These are phyloP conservation scores for Pythium myriotylum DNA, from an alignment of 352 stramenopile species.

Conservation along the genomic window DNA sequence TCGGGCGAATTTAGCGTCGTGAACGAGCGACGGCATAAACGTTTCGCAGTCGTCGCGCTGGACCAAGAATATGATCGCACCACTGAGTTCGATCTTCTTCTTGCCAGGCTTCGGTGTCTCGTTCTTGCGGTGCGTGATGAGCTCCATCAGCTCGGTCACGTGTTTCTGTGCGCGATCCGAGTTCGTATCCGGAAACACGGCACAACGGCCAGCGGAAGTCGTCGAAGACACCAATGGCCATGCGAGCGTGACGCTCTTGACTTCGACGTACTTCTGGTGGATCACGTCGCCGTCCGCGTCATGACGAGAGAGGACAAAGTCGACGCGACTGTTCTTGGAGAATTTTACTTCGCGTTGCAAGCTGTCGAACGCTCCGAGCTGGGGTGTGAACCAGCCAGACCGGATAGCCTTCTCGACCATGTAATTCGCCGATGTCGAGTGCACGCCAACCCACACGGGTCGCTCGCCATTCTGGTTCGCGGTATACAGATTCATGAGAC, in stretches of 20 bases:
- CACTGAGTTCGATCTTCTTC: constrained; percentile 32
- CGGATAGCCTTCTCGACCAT: constrained; percentile 76
- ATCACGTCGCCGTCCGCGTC: constrained; percentile 32
- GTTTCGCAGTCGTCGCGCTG: constrained; percentile 74
- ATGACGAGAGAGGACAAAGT: constrained; percentile 71
- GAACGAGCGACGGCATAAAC: constrained; percentile 66
- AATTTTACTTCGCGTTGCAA: constrained; percentile 79
- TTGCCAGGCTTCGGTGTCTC: constrained; percentile 20
- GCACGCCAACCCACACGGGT: constrained; percentile 76
- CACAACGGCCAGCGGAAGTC: constrained; percentile 27
- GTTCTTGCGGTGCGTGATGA: constrained; percentile 35
- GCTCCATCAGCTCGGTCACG: constrained; percentile 69
- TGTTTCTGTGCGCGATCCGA: constrained; percentile 79
- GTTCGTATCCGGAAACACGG: constrained; percentile 81
- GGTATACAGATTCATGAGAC: no score
- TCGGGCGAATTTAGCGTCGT: constrained; percentile 68
- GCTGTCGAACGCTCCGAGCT: constrained; percentile 56
- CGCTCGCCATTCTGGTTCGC: constrained; percentile 77
- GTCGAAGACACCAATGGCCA: constrained; percentile 3
- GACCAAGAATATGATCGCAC: constrained; percentile 73
- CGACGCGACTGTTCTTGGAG: constrained; percentile 79
- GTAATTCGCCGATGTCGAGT: constrained; percentile 74
- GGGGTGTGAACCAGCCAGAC: constrained; percentile 53
- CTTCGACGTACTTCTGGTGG: constrained; percentile 79
- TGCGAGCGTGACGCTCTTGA: constrained; percentile 83